Conservation (phyloP, 345 rosid genomes). For the Arabidopsis suecica region DNA sequence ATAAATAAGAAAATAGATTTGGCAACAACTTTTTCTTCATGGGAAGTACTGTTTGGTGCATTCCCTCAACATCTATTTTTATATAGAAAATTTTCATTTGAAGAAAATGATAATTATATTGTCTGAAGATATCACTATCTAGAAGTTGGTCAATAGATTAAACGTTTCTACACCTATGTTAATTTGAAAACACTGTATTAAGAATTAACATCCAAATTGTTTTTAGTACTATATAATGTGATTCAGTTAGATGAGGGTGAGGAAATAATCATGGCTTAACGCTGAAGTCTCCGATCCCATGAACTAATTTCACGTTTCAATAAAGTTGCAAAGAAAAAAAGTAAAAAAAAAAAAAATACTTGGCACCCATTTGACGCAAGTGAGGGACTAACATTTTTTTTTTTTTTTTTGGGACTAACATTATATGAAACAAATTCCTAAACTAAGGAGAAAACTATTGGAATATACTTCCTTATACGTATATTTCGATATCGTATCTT, state of each 20-base stretch:
- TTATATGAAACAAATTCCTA: conserved; percentile 6
- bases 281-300: conserved; percentile 26
- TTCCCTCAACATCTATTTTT: conserved; percentile 21
- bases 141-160: conserved; percentile 16
- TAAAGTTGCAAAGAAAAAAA: conserved; percentile 34
- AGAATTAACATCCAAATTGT: not conserved
- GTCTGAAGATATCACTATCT: conserved; percentile 5
- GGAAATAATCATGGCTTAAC: conserved; percentile 37
- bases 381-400: conserved; percentile 17
- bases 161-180: conserved; percentile 5
- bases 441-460: not conserved
- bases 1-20: conserved; percentile 34
- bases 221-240: not conserved
- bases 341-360: conserved; percentile 6
- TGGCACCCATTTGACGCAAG: conserved; percentile 42
- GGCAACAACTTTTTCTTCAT: conserved; percentile 38
- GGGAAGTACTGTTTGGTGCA: conserved; percentile 39
- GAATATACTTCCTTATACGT: no score
- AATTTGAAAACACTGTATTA: not conserved
- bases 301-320: conserved; percentile 37
- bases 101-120: not conserved
- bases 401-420: not conserved
- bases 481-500: no score
- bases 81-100: not conserved
- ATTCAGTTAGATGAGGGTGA: conserved; percentile 6